Percentiles rank a stretch among this genome's conserved stretches.
phyloP scores from a whole-genome alignment of 768 basidiomycete species.

The Lyophyllum decastes region DNA sequence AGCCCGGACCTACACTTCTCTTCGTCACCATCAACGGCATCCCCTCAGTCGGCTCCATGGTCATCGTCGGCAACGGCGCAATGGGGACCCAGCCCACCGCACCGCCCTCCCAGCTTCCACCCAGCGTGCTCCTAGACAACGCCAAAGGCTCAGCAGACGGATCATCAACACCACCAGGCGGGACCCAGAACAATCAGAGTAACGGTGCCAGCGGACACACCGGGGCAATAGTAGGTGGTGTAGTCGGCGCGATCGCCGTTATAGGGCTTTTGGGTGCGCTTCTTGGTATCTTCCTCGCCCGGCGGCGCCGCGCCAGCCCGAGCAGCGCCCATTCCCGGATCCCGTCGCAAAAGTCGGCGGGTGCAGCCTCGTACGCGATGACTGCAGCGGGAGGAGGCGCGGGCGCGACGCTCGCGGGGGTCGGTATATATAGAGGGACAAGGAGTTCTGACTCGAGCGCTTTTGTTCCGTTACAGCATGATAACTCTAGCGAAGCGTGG shows the following conservation, averaged over 20 bases:
- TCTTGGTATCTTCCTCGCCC: constrained; percentile 51
- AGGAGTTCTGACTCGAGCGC: constrained; percentile 67
- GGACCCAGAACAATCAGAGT: constrained; percentile 8
- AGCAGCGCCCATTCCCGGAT: constrained; percentile 4
- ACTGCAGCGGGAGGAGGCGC: constrained; percentile 16
- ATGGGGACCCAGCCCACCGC: constrained; percentile 59
- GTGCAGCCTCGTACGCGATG: constrained; percentile 25
- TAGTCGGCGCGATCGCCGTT: constrained; percentile 53
- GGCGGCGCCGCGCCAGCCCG: constrained; percentile 49
- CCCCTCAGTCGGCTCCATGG: constrained; percentile 66
- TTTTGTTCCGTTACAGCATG: constrained; percentile 72
- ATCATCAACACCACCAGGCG: constrained; percentile 13
- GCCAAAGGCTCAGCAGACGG: constrained; percentile 39
- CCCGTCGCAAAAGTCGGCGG: constrained; percentile 5
- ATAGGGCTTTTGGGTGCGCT: constrained; percentile 53
- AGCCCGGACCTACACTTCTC: constrained; percentile 75
- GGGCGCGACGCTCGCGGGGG: constrained; percentile 9
- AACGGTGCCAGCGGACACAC: constrained; percentile 28
- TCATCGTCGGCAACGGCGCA: constrained; percentile 69
- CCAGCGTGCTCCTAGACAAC: constrained; percentile 43
- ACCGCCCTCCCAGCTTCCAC: constrained; percentile 46
- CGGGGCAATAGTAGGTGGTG: constrained; percentile 48
- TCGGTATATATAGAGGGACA: constrained; percentile 29
- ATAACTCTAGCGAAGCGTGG: constrained; percentile 58
- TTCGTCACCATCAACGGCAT: constrained; percentile 75